A percentile compares a stretch with the other conserved stretches of the same genome.
Evolutionary conservation across 2,329 filamentous ascomycete genomes (phyloP).

Genomic region (Tolypocladium paradoxum): DNA sequence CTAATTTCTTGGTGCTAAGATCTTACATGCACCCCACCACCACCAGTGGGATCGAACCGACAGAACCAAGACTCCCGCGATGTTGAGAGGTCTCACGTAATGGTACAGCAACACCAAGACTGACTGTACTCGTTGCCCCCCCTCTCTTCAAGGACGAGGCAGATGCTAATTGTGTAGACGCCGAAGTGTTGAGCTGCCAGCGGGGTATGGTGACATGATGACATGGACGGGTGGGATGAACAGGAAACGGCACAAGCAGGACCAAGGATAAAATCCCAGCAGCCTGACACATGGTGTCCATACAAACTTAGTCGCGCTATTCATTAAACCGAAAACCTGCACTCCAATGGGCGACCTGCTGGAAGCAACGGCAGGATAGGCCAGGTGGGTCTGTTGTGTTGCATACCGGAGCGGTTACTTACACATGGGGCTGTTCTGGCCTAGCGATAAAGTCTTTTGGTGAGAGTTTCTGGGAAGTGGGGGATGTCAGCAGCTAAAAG

Average conservation of each 20-base stretch:
- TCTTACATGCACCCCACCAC: too few relatives aligned
- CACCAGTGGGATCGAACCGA: too few relatives aligned
- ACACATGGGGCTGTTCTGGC: neutral
- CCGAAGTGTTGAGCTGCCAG: neutral
- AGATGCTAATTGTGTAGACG: neutral
- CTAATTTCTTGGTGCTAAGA: too few relatives aligned
- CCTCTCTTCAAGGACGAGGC: neutral
- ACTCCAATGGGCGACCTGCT: neutral
- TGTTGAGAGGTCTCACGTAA: neutral
- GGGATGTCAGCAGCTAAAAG: neutral
- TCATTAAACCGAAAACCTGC: neutral
- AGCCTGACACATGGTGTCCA: neutral
- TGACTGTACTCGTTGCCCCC: neutral
- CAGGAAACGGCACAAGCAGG: neutral
- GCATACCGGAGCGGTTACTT: neutral
- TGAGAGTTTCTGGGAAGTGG: neutral
- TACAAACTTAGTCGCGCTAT: neutral
- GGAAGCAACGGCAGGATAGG: neutral
- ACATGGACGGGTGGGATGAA: neutral
- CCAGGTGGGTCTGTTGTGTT: neutral
- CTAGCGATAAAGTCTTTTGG: neutral
- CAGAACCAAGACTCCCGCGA: too few relatives aligned
- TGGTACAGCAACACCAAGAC: neutral
- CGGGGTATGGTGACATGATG: neutral
- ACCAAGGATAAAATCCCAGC: neutral